These are phyloP conservation scores for Centella asiatica DNA, from an alignment of 129 eudicot genomes.

Conservation along the genomic window DNA sequence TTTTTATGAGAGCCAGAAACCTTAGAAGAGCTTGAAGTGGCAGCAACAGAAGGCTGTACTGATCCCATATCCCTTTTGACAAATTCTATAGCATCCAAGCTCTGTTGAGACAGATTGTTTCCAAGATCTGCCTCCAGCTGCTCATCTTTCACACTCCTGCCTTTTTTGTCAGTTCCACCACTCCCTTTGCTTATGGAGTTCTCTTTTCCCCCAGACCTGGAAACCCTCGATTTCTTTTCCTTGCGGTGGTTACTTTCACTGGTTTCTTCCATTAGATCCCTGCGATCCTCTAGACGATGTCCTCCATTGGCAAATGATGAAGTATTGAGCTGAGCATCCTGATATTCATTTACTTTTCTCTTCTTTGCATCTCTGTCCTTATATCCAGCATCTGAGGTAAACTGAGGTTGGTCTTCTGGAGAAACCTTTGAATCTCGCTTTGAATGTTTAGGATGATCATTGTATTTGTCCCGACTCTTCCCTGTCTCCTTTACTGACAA, in stretches of 20 bases:
- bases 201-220: slow-evolving; percentile 55
- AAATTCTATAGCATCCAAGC: slow-evolving; percentile 30
- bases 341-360: slow-evolving; percentile 44
- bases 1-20: slow-evolving; percentile 83
- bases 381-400: slow-evolving; percentile 4
- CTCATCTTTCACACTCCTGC: slow-evolving; percentile 30
- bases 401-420: slow-evolving; percentile 6
- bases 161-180: slow-evolving; percentile 24
- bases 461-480: slow-evolving; percentile 18
- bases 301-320: slow-evolving; percentile 13
- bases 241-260: slow-evolving; percentile 36
- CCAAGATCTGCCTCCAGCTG: slow-evolving; percentile 14
- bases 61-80: slow-evolving; percentile 42
- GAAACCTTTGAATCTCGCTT: slow-evolving; percentile 25
- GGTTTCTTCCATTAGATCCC: slow-evolving; percentile 24
- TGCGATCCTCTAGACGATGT: slow-evolving; percentile 15
- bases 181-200: slow-evolving; percentile 29
- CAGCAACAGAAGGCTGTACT: slow-evolving; percentile 45
- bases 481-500: slow-evolving; percentile 24
- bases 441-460: slow-evolving; percentile 27
- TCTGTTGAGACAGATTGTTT: slow-evolving; percentile 13
- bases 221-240: slow-evolving; percentile 58
- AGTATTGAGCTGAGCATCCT: slow-evolving; percentile 12
- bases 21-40: slow-evolving; percentile 96
- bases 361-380: slow-evolving; percentile 41